These are phyloP conservation scores for Sechiopsis laciniata DNA, from an alignment of 306 rosid species.

Conservation along the genomic window DNA sequence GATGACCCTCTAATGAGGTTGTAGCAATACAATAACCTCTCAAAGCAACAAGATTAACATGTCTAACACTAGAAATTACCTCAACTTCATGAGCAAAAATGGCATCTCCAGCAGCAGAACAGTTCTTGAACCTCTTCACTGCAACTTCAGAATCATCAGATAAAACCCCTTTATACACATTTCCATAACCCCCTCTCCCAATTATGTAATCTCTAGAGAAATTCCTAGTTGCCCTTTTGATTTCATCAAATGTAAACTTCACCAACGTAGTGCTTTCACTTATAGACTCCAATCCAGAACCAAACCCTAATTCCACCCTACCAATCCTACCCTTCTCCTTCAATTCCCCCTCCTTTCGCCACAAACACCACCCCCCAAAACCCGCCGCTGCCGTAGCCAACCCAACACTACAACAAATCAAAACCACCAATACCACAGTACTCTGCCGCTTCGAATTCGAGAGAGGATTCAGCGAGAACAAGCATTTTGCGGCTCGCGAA, in stretches of 20 bases:
- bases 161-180: slow-evolving; percentile 69
- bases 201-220: slow-evolving; percentile 60
- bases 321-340: slow-evolving; percentile 21
- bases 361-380: slow-evolving; percentile 35
- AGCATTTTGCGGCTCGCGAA: slow-evolving; percentile 48
- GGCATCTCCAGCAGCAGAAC: slow-evolving; percentile 75
- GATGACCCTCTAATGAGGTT: slow-evolving; percentile 75
- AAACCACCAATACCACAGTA: slow-evolving; percentile 28
- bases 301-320: slow-evolving; percentile 34
- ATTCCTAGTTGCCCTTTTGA: slow-evolving; percentile 66
- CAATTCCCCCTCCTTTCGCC: slow-evolving; percentile 28
- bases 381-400: slow-evolving; percentile 15
- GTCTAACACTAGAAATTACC: slow-evolving; percentile 89
- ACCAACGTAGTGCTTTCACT: slow-evolving; percentile 64
- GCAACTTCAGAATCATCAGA: slow-evolving; percentile 76
- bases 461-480: slow-evolving; percentile 37
- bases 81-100: slow-evolving; percentile 77
- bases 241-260: slow-evolving; percentile 59
- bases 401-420: slow-evolving; percentile 33
- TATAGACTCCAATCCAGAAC: slow-evolving; percentile 53
- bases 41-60: slow-evolving; percentile 76
- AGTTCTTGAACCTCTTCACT: slow-evolving; percentile 85
- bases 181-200: slow-evolving; percentile 93
- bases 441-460: slow-evolving; percentile 27
- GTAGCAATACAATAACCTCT: slow-evolving; percentile 88